Base-by-base conservation (phyloP, 768 basidiomycete species). In the Coprinopsis marcescibilis region DNA sequence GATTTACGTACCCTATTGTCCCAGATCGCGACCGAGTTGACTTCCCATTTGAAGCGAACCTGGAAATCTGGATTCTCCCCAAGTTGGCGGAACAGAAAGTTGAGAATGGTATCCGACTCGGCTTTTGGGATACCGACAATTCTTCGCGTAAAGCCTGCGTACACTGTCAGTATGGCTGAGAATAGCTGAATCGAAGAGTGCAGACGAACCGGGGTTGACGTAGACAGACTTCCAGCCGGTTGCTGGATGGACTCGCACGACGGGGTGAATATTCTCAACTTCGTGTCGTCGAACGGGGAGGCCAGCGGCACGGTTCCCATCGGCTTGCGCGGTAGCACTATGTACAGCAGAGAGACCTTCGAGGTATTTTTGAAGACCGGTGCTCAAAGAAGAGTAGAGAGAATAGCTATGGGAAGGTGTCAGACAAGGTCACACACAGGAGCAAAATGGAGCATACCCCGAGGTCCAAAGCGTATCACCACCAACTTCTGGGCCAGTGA, bases 211-310 rank as follows among this genome's bases (percentile, higher is more conserved):
- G 27, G 84, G 80, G 59, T 92, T 90, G 58, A 91, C 82, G 57
- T 82, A 90, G 51, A 92, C 65, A 49, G 78, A 81, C 73, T 91
- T 90, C 79, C 82, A 85, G 11, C 89, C 87, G 1, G 89, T 93
- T 1, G 74, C 81, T 15, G 90, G 89, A 60, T 91, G 83, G 10
- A 90, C 86, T 38, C 89, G 81, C 45, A 92, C 85, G 38, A 92
- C 69, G 14, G 89, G 89, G 61, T 91, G 89, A 25, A 85, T 56
- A 3, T 77, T 76, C 64, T 88, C 85, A 48, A 88, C 64, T 43
- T 76, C 72, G 47, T 83, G 68, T 32, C 89, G 73, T 23, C 87
- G 80, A 20, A 89, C 84, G 44, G 78, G 78, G 37, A 80, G 71
- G 4, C 83, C 84, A 0, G 81, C 82, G 4, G 78, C 81, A 13